phyloP scores from a whole-genome alignment of 345 rosid genomes.

The Litchi chinensis region DNA sequence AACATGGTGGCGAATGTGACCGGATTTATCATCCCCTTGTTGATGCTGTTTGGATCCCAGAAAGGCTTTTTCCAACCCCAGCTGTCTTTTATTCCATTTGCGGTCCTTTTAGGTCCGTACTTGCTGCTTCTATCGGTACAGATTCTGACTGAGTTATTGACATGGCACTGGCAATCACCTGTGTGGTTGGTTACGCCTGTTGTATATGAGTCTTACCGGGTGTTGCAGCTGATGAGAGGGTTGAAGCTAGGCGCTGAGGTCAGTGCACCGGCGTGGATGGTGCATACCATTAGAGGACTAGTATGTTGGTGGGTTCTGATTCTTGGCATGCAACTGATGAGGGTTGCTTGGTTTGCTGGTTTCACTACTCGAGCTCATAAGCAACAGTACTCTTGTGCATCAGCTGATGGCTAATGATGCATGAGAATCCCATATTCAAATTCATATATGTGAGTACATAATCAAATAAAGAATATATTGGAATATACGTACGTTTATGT shows the following conservation, averaged over 20 bases:
- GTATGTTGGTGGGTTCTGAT: constrained; percentile 95
- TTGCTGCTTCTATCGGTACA: constrained; percentile 83
- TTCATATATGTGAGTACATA: background rate
- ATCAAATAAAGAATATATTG: constrained; percentile 9
- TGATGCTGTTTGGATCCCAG: constrained; percentile 59
- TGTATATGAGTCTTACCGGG: constrained; percentile 81
- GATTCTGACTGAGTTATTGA: constrained; percentile 74
- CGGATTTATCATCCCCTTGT: constrained; percentile 63
- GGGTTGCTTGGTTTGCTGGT: constrained; percentile 98
- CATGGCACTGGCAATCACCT: constrained; percentile 94
- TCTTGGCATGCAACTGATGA: constrained; percentile 89
- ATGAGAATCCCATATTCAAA: constrained; percentile 11
- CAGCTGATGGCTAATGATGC: constrained; percentile 31
- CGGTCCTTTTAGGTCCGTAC: constrained; percentile 80
- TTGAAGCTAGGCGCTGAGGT: constrained; percentile 78
- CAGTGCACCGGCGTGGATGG: constrained; percentile 71
- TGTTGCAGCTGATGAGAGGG: constrained; percentile 86
- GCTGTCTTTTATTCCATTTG: constrained; percentile 57
- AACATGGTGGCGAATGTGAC: constrained; percentile 57
- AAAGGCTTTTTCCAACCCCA: constrained; percentile 74
- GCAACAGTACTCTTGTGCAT: constrained; percentile 23
- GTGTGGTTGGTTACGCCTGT: constrained; percentile 93
- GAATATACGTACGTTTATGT: background rate
- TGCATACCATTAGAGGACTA: constrained; percentile 76
- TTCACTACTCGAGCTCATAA: constrained; percentile 44